phyloP scores from a whole-genome alignment of 257 asterid genomes.

The Solanum pinnatisectum region DNA sequence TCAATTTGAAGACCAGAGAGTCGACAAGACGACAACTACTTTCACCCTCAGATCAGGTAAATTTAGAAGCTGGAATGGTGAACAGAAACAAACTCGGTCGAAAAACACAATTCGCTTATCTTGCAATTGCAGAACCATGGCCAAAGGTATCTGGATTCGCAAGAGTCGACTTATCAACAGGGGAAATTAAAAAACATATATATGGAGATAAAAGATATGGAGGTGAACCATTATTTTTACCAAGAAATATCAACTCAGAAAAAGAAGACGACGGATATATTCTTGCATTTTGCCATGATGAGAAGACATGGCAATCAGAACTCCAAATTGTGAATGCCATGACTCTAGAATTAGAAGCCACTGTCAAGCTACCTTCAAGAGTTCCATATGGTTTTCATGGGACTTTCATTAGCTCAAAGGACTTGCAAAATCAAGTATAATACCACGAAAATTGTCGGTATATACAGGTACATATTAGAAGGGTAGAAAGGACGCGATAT shows the following conservation, averaged over 20 bases:
- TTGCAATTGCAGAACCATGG: slow-evolving; percentile 76
- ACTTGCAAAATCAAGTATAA: slow-evolving; percentile 33
- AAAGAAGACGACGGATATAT: slow-evolving; percentile 53
- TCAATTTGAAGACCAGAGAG: slow-evolving; percentile 41
- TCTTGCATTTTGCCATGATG: slow-evolving; percentile 44
- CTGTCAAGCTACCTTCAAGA: slow-evolving; percentile 50
- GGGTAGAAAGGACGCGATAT: neutral
- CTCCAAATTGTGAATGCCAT: slow-evolving; percentile 45
- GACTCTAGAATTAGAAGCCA: slow-evolving; percentile 41
- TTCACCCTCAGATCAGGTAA: slow-evolving; percentile 22
- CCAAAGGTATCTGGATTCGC: slow-evolving; percentile 71
- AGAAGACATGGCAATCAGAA: slow-evolving; percentile 47
- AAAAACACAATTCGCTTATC: slow-evolving; percentile 43
- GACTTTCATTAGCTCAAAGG: slow-evolving; percentile 44
- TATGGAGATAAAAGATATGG: slow-evolving; percentile 46
- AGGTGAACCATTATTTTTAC: slow-evolving; percentile 60
- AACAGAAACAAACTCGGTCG: slow-evolving; percentile 49
- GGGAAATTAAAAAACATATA: slow-evolving; percentile 30
- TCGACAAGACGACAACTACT: slow-evolving; percentile 28
- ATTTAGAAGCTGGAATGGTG: slow-evolving; percentile 73
- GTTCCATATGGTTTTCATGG: slow-evolving; percentile 91
- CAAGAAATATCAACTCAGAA: slow-evolving; percentile 17
- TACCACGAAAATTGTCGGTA: neutral
- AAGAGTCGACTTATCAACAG: slow-evolving; percentile 41
- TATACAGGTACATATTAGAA: neutral